phyloP scores from a whole-genome alignment of 139 green algal species.

The Tetradesmus lagerheimii region DNA sequence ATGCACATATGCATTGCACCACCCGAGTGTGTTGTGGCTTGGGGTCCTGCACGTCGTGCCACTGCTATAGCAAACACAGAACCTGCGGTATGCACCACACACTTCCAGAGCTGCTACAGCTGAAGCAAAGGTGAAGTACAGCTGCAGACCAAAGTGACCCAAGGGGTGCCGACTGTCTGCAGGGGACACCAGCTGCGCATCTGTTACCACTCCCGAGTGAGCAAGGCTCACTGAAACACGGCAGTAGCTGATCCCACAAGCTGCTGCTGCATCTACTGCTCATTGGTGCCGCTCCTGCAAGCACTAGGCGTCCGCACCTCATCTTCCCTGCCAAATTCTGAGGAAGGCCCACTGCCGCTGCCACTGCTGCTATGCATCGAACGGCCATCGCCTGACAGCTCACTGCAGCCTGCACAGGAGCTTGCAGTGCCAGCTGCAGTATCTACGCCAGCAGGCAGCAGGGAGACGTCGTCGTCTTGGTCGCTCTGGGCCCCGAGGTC shows the following conservation, averaged over 20 bases:
- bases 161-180: no score
- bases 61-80: no score
- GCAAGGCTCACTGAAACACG: background rate
- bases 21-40: no score
- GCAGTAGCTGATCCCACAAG: background rate
- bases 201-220: no score
- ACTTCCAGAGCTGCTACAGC: no score
- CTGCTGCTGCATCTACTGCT: background rate
- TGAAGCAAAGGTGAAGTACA: no score
- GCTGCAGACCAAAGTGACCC: no score
- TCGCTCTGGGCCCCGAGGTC: background rate
- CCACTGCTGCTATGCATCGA: slow-evolving; percentile 1
- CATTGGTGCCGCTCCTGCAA: background rate
- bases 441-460: background rate
- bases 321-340: background rate
- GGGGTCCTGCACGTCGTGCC: no score
- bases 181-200: no score
- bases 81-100: no score
- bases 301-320: background rate
- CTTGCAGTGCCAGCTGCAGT: background rate
- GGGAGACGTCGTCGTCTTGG: background rate
- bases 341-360: background rate
- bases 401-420: background rate
- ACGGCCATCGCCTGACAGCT: background rate
- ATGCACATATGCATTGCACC: no score